Percentiles rank a stretch among this genome's conserved stretches.
Conservation (phyloP, 2,329 filamentous ascomycete species). For the Samsoniella hepiali region DNA sequence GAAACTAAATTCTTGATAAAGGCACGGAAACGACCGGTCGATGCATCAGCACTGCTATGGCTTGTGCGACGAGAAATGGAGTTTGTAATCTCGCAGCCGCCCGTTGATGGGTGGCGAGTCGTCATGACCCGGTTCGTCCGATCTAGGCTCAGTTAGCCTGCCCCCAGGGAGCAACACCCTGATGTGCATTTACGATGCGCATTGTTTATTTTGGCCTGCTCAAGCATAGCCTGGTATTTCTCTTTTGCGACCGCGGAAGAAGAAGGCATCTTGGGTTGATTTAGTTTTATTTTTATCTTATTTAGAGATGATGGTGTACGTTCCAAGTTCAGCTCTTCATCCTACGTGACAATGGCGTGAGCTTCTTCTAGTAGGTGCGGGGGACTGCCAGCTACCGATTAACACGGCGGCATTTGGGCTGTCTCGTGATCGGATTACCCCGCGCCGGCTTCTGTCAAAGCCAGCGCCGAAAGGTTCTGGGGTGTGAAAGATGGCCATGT, state of each 20-base stretch:
- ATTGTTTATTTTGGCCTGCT: constrained; percentile 18
- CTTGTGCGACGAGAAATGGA: constrained; percentile 20
- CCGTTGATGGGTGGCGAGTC: constrained; percentile 20
- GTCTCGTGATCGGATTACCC: neutral
- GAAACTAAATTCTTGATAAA: constrained; percentile 20
- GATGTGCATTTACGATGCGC: constrained; percentile 14
- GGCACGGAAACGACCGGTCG: constrained; percentile 17
- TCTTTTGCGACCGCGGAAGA: constrained; percentile 10
- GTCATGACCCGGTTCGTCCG: constrained; percentile 18
- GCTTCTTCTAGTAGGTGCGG: neutral
- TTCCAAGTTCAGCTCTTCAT: neutral
- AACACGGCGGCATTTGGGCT: neutral
- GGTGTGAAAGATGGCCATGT: neutral
- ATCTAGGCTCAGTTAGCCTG: constrained; percentile 9
- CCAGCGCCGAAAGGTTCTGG: neutral
- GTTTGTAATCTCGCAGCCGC: constrained; percentile 19
- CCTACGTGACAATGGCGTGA: neutral
- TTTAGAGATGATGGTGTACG: neutral
- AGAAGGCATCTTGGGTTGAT: constrained; percentile 4
- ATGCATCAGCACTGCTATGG: constrained; percentile 16
- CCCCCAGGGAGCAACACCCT: neutral
- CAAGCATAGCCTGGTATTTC: constrained; percentile 18
- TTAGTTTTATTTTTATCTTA: neutral
- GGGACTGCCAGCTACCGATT: neutral
- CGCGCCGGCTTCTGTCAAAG: neutral